Base-by-base conservation (phyloP, 306 rosid species). In the Coriaria nepalensis region DNA sequence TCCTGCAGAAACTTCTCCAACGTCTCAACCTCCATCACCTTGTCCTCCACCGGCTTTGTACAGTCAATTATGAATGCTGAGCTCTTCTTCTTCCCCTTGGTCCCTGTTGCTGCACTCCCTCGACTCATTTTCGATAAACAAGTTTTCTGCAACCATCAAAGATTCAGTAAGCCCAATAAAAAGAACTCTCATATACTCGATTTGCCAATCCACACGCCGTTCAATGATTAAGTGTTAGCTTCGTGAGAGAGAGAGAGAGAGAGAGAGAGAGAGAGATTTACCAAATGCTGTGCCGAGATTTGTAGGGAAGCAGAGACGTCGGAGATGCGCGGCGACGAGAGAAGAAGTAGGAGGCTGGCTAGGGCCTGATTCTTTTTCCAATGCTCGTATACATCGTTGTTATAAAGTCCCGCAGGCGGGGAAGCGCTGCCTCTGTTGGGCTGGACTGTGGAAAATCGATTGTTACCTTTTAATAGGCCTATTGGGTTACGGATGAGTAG, bases 21-120 rank as follows among this genome's bases (percentile, higher is more conserved):
- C 13, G 78, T 68, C n/a, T 78, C 82, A 57, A 76, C 62, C 45
- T 76, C 78, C 82, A 76, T 72, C 44, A 76, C 72, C 62, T 68
- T 72, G 62, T 76, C 82, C 45, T 76, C 82, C 8, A 72, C 82
- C 0, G 82, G 82, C 78, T 72, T 76, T 5, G 59, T 33, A 58
- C 82, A 76, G 51, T 76, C 82, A 58, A 76, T 62, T 20, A 66
- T 64, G 53, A 76, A 76, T 6, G 68, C 41, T 32, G 37, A 78
- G 15, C 65, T 78, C 70, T 72, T 71, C 73, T 72, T 76, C 64
- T 76, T 71, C 49, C 76, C 78, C 73, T 68, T 72, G 35, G 58
- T 60, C 13, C 51, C 70, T 6, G 29, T 20, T 20, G 58, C 68
- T 49, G 68, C 82, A 32, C 57, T 13, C 10, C 69, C 75, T 49